These are phyloP conservation scores for Termitomyces sp. DNA, from an alignment of 768 basidiomycete genomes.

Conservation along the genomic window DNA sequence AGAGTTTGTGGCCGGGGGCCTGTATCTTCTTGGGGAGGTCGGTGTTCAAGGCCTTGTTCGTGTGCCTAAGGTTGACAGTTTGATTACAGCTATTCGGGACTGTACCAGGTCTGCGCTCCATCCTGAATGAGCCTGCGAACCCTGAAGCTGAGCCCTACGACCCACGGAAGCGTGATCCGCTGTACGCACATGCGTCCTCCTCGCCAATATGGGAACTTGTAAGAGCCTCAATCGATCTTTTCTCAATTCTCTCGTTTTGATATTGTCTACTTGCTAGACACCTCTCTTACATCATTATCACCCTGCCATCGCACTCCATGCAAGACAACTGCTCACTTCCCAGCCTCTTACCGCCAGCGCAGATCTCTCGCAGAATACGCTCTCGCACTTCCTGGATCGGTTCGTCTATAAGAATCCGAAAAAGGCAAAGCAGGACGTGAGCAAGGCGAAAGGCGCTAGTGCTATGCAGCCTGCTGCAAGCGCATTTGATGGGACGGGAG, in stretches of 20 bases:
- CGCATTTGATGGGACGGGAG: constrained; percentile 53
- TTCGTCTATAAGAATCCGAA: constrained; percentile 98
- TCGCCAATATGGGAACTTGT: constrained; percentile 91
- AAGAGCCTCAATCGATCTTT: constrained; percentile 16
- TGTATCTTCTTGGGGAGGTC: constrained; percentile 87
- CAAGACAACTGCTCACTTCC: constrained; percentile 69
- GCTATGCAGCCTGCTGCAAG: constrained; percentile 94
- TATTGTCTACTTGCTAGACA: constrained; percentile 34
- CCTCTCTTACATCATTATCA: constrained; percentile 86
- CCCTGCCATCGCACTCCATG: constrained; percentile 83
- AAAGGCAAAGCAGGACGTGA: constrained; percentile 33
- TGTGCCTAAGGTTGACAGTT: not conserved
- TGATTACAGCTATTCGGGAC: constrained; percentile 34
- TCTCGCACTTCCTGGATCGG: constrained; percentile 92
- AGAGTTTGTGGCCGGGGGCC: constrained; percentile 85
- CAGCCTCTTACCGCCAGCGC: constrained; percentile 76
- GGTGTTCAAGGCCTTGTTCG: constrained; percentile 13
- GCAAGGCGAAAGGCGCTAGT: constrained; percentile 65
- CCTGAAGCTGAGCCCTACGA: constrained; percentile 54
- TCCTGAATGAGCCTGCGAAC: constrained; percentile 26
- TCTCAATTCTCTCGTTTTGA: not conserved
- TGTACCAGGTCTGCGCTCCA: constrained; percentile 32
- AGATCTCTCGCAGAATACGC: constrained; percentile 88
- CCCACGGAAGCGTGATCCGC: constrained; percentile 84
- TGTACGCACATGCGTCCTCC: constrained; percentile 73